phyloP scores from a whole-genome alignment of 2,329 filamentous ascomycete genomes.

The Hypoxylon sp. region DNA sequence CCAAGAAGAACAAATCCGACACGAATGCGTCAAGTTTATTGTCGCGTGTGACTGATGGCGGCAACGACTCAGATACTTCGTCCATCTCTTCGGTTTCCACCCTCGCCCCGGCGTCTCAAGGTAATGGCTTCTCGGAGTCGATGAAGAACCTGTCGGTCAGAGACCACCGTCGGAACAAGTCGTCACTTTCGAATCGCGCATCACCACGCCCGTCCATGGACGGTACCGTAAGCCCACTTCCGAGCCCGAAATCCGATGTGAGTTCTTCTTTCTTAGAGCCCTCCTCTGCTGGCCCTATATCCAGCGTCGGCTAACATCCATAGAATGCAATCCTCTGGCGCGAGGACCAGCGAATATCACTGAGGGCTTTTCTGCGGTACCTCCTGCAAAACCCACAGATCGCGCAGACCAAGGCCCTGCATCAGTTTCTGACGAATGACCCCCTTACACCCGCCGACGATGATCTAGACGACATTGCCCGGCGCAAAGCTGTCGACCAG shows the following conservation, averaged over 20 bases:
- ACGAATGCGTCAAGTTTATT: constrained; percentile 69
- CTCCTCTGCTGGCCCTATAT: not conserved
- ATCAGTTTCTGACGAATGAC: constrained; percentile 80
- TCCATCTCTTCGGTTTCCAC: constrained; percentile 85
- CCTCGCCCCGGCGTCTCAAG: constrained; percentile 46
- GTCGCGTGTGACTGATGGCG: constrained; percentile 57
- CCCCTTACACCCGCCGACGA: constrained; percentile 80
- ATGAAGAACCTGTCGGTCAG: constrained; percentile 54
- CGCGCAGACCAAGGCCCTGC: constrained; percentile 81
- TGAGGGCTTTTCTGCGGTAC: constrained; percentile 88
- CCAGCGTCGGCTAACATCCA: constrained; percentile 41
- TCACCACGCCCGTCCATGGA: constrained; percentile 53
- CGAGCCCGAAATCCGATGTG: constrained; percentile 44
- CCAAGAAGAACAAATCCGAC: constrained; percentile 88
- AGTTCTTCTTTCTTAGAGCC: constrained; percentile 5
- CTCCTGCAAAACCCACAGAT: constrained; percentile 85
- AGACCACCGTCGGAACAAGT: constrained; percentile 51
- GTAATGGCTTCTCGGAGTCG: constrained; percentile 44
- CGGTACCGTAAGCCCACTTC: constrained; percentile 45
- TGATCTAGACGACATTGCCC: constrained; percentile 81
- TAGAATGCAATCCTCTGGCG: constrained; percentile 73
- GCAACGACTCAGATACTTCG: constrained; percentile 76
- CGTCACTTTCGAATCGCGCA: constrained; percentile 47
- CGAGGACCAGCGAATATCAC: constrained; percentile 88
- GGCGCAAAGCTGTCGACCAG: constrained; percentile 83